Evolutionary conservation across 2,329 filamentous ascomycete genomes (phyloP).

Genomic region (Boeremia exigua): DNA sequence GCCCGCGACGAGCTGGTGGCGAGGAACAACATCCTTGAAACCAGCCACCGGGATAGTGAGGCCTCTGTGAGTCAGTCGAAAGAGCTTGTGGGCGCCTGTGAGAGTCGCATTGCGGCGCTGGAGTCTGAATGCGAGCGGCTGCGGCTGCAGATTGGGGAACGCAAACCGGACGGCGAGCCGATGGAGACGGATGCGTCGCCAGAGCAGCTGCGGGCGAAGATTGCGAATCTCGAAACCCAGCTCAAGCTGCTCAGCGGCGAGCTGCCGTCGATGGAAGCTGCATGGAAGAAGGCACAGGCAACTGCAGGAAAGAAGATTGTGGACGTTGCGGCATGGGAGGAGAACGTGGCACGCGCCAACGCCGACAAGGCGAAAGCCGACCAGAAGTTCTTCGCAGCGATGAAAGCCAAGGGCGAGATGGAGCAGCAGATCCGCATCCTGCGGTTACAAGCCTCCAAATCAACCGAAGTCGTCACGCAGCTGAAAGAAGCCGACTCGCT

Average conservation of each 20-base stretch:
- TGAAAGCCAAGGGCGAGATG: conserved; percentile 89
- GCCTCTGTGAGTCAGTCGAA: conserved; percentile 74
- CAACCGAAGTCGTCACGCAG: conserved; percentile 89
- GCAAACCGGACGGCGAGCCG: conserved; percentile 31
- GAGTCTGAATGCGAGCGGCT: conserved; percentile 83
- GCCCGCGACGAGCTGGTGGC: conserved; percentile 84
- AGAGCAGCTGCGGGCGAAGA: conserved; percentile 76
- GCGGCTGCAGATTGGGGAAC: conserved; percentile 60
- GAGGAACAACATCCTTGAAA: conserved; percentile 80
- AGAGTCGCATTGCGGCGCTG: conserved; percentile 79
- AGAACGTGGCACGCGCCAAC: conserved; percentile 73
- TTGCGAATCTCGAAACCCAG: conserved; percentile 77
- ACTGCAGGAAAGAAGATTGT: conserved; percentile 86
- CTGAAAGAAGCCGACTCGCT: conserved; percentile 88
- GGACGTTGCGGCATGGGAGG: conserved; percentile 77
- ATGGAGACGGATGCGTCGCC: conserved; percentile 64
- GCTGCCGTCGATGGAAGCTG: conserved; percentile 84
- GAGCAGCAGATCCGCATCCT: conserved; percentile 80
- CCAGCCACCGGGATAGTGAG: conserved; percentile 77
- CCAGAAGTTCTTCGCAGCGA: conserved; percentile 95
- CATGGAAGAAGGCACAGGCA: conserved; percentile 87
- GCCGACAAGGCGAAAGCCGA: conserved; percentile 96
- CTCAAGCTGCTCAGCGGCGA: conserved; percentile 86
- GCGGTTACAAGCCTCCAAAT: conserved; percentile 84
- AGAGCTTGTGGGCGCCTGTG: conserved; percentile 79